These are phyloP conservation scores for Heterobasidion irregulare DNA, from an alignment of 1,284 basidiomycete species.

Conservation along the genomic window DNA sequence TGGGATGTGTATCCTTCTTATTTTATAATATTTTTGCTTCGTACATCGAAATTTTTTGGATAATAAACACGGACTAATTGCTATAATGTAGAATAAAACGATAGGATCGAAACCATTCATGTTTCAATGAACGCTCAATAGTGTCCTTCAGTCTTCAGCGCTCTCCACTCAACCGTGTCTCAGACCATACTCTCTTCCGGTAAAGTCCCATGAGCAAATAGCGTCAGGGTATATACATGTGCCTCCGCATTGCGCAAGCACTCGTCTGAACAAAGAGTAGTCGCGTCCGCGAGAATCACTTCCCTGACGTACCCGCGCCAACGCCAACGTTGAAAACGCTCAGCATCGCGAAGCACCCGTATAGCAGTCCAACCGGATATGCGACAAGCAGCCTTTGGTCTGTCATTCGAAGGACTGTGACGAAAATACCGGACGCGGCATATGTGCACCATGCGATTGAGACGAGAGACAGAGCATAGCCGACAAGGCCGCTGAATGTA, in stretches of 20 bases:
- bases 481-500: constrained; percentile 58
- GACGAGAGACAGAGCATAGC: constrained; percentile 74
- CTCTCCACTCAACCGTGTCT: no score
- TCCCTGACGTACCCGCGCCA: constrained; percentile 6
- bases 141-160: no score
- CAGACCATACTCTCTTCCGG: neutral
- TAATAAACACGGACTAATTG: neutral
- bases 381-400: constrained; percentile 89
- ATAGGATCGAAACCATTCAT: no score
- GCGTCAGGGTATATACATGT: neutral
- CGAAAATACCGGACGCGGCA: constrained; percentile 89
- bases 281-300: neutral
- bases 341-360: constrained; percentile 86
- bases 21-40: neutral
- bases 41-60: neutral
- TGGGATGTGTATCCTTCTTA: neutral
- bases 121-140: no score
- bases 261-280: neutral
- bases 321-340: constrained; percentile 68
- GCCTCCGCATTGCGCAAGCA: neutral
- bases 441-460: constrained; percentile 95
- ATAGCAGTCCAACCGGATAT: constrained; percentile 87
- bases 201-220: neutral
- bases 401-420: constrained; percentile 88
- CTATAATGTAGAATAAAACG: no score